Conservation (phyloP, 352 stramenopile genomes). For the Blastocystis sp. region DNA sequence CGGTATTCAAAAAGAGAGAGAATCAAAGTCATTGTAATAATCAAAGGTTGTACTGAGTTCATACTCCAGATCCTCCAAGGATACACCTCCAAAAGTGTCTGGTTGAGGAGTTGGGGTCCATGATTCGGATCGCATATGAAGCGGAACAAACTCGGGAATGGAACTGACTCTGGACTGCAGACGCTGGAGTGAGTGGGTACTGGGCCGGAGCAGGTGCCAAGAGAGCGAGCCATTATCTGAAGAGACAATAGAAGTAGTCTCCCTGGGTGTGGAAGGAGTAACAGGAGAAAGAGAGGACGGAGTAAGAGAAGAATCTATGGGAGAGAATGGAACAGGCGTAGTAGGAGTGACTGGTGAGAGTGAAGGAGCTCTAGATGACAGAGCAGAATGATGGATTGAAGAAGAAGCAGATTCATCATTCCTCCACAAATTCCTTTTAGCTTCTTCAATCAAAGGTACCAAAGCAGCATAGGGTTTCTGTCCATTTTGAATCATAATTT, state of each 20-base stretch:
- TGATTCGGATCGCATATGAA: conserved; percentile 16
- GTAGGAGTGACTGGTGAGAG: background rate
- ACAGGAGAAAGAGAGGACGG: background rate
- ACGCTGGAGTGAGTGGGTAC: conserved; percentile 8
- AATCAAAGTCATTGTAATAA: conserved; percentile 49
- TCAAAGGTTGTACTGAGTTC: conserved; percentile 16
- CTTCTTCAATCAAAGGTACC: conserved; percentile 20
- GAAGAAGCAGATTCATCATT: no score
- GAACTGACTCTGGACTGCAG: conserved; percentile 15
- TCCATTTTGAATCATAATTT: conserved; percentile 1
- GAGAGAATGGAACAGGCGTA: background rate
- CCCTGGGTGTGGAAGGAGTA: background rate
- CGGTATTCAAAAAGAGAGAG: conserved; percentile 38
- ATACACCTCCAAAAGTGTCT: background rate
- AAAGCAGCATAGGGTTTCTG: conserved; percentile 21
- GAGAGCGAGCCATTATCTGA: no score
- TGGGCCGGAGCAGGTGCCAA: background rate
- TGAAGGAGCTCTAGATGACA: background rate
- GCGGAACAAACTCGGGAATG: conserved; percentile 37
- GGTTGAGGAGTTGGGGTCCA: background rate
- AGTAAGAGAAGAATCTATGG: background rate
- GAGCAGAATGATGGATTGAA: background rate
- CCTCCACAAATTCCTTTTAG: background rate
- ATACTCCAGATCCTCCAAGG: conserved; percentile 20
- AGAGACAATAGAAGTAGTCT: no score